A percentile compares a stretch with the other conserved stretches of the same genome.
Evolutionary conservation across 192 early-diverging fungal genomes (phyloP).

Genomic region (Umbelopsis sp.): DNA sequence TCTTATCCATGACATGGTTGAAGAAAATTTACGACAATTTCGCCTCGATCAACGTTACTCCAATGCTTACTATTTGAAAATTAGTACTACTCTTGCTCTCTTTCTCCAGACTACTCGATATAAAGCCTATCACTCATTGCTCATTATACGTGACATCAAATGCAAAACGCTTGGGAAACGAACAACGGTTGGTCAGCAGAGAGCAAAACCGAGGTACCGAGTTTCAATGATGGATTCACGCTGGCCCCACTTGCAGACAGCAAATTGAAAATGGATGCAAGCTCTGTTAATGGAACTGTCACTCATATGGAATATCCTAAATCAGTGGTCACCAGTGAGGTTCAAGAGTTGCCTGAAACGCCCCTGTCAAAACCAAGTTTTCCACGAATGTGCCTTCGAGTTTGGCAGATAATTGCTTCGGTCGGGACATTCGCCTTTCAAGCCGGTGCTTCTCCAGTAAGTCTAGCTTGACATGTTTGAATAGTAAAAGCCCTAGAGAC

Average conservation of each 20-base stretch:
- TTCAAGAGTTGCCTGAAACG: neutral
- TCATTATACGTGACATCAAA: neutral
- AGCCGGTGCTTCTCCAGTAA: neutral
- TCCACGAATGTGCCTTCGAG: neutral
- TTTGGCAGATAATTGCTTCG: constrained; percentile 5
- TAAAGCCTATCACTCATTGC: too few species aligned
- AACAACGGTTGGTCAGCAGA: neutral
- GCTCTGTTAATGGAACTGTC: neutral
- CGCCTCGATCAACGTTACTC: too few species aligned
- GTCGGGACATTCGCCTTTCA: constrained; percentile 1
- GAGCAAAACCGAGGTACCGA: neutral
- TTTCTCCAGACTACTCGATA: too few species aligned
- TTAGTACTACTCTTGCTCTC: too few species aligned
- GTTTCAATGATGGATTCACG: neutral
- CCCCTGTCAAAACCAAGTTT: neutral
- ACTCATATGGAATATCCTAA: neutral
- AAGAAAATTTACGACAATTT: too few species aligned
- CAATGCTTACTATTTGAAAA: too few species aligned
- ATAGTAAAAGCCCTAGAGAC: neutral
- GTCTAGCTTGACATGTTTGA: neutral
- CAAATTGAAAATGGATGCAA: neutral
- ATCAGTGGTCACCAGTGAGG: neutral
- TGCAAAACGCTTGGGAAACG: constrained; percentile 10
- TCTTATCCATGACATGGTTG: too few species aligned
- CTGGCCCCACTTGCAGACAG: neutral